Conservation (phyloP, 352 stramenopile genomes). For the Pythium sukuiense region DNA sequence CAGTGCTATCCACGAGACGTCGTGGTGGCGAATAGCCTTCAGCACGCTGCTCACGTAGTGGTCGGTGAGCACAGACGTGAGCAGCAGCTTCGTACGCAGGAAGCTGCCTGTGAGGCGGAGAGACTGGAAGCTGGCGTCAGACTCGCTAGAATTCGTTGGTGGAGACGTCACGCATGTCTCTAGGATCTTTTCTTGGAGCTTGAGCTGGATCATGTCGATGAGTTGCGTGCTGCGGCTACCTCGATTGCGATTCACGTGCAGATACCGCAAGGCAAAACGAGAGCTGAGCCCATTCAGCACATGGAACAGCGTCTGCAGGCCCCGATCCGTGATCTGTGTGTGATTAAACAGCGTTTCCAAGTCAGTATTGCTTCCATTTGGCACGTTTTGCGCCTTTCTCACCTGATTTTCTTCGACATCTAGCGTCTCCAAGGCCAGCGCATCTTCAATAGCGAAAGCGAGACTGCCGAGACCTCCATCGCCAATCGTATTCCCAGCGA, state of each 20-base stretch:
- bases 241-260: conserved; percentile 39
- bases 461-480: conserved; percentile 42
- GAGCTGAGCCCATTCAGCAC: conserved; percentile 31
- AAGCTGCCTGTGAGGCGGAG: conserved; percentile 28
- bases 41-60: conserved; percentile 33
- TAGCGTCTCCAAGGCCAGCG: conserved; percentile 36
- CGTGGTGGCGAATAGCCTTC: conserved; percentile 23
- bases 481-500: conserved; percentile 47
- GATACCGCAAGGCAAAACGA: conserved; percentile 39
- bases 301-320: conserved; percentile 38
- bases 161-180: conserved; percentile 30
- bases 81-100: conserved; percentile 27
- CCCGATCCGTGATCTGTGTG: conserved; percentile 40
- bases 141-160: neutral
- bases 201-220: conserved; percentile 28
- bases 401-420: conserved; percentile 58
- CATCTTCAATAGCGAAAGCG: conserved; percentile 47
- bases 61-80: conserved; percentile 38
- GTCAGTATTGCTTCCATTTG: too few relatives aligned
- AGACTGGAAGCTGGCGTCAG: neutral
- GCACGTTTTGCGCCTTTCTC: neutral
- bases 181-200: conserved; percentile 48
- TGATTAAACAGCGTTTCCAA: neutral
- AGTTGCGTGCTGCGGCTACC: neutral
- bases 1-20: conserved; percentile 27